Evolutionary conservation across 495 filamentous ascomycete species (phyloP), one percentile per base, ranked within the genome.

Genomic region (Diplogelasinospora grovesii): DNA sequence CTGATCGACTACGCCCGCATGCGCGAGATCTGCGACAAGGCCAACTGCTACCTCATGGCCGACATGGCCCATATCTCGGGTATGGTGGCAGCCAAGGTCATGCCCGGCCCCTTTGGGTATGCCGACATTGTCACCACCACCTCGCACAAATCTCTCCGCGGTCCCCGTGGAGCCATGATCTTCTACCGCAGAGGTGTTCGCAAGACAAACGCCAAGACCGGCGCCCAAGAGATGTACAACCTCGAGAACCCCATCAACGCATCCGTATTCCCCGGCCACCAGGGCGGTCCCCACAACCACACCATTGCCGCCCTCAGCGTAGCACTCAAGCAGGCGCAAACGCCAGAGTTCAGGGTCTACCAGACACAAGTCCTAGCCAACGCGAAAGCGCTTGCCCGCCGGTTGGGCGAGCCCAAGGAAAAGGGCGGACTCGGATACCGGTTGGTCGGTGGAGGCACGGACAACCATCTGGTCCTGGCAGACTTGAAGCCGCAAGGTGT

Each of bases 1-100:
- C 74, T 90, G 37, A 89, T 97, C 54, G 90, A 98, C 64, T 98
- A 96, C 59, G 70, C 77, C 32, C 81, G 79, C 39, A 89, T 98
- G 77, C 83, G 85, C 45, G 71, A 80, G 30, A 95, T 95, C 39
- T 80, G 83, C 48, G 84, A 93, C 49, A 88, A 89, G 53, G 77
- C 87, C n/a, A 86, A 85, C 46, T 86, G 88, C 48, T 98, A 97
- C 68, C 73, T 98, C 13, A 65, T 97, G 45, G 80, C 85, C 41
- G 92, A 98, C 56, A 97, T 98, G 81, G 92, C 92, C n/a, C 92
- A 98, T 52, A 93, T 98, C 48, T 95, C 89, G 15, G 92, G 92
- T 41, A 71, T 97, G 29, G 79, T 98, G 24, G 93, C 92, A 10
- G 93, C 86, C 31, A 83, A 82, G 49, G 93, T 95, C 22, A 75